Evolutionary conservation across 495 filamentous ascomycete genomes (phyloP).

Genomic region (Lasiosphaeris hirsuta): DNA sequence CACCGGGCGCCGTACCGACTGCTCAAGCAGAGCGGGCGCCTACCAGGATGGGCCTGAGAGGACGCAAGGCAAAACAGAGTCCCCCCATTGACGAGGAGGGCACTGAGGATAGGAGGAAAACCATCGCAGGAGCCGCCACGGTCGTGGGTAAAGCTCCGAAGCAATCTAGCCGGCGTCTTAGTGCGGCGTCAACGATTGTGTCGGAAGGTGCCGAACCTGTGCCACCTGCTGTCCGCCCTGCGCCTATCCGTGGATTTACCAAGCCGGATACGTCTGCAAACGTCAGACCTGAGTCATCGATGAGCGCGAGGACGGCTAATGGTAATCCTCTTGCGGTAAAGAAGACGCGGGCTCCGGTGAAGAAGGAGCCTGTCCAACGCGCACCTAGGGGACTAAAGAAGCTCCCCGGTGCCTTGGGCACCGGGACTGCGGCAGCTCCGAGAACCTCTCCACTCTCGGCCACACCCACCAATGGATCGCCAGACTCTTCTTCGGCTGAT

Average conservation of each 20-base stretch:
- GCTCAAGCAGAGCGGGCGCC: constrained; percentile 37
- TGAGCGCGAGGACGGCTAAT: constrained; percentile 29
- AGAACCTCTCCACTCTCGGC: constrained; percentile 9
- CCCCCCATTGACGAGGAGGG: constrained; percentile 47
- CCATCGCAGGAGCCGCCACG: constrained; percentile 56
- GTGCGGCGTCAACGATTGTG: constrained; percentile 35
- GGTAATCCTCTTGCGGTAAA: constrained; percentile 38
- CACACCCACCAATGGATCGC: neutral
- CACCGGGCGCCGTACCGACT: constrained; percentile 32
- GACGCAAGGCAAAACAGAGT: constrained; percentile 55
- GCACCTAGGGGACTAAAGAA: constrained; percentile 41
- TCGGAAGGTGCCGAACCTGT: constrained; percentile 22
- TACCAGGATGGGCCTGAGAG: constrained; percentile 67
- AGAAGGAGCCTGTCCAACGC: constrained; percentile 36
- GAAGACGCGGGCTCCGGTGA: constrained; percentile 41
- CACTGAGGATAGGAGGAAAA: constrained; percentile 58
- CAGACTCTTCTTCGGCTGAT: constrained; percentile 4
- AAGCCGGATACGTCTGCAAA: constrained; percentile 39
- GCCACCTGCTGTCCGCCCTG: constrained; percentile 11
- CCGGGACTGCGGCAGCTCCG: neutral
- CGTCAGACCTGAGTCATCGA: constrained; percentile 37
- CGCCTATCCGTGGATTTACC: constrained; percentile 17
- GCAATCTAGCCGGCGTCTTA: constrained; percentile 37
- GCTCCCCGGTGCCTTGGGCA: constrained; percentile 24
- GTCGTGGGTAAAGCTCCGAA: constrained; percentile 32